phyloP scores from a whole-genome alignment of 176 grass and related monocot genomes.

The Lolium rigidum region DNA sequence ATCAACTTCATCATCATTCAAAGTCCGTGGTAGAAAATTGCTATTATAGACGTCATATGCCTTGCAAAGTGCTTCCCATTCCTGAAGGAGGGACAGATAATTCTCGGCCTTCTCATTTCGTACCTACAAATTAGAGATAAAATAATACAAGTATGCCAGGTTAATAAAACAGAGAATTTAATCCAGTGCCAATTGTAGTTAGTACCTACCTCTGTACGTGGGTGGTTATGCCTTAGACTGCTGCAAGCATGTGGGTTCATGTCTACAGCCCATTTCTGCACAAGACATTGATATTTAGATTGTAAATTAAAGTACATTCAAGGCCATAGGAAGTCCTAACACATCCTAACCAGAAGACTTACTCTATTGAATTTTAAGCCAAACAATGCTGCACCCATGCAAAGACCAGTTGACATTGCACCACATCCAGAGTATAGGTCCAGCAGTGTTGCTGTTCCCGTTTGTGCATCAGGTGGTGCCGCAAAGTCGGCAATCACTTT shows the following conservation, averaged over 20 bases:
- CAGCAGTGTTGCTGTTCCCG: too few relatives aligned
- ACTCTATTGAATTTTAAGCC: slow-evolving; percentile 47
- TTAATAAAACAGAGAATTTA: background rate
- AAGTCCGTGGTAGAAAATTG: slow-evolving; percentile 17
- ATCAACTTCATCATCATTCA: slow-evolving; percentile 45
- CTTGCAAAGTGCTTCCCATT: slow-evolving; percentile 58
- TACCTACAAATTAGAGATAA: slow-evolving; percentile 34
- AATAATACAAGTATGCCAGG: background rate
- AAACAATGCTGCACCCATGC: slow-evolving; percentile 53
- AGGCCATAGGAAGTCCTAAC: background rate
- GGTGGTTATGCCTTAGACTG: slow-evolving; percentile 68
- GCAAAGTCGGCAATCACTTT: too few relatives aligned
- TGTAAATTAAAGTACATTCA: background rate
- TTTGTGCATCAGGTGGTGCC: too few relatives aligned
- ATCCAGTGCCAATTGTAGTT: background rate
- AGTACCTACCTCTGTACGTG: slow-evolving; percentile 49
- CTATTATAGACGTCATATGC: slow-evolving; percentile 44
- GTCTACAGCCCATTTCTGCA: slow-evolving; percentile 71
- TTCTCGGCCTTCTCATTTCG: slow-evolving; percentile 73
- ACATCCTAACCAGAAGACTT: background rate
- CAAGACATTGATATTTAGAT: background rate
- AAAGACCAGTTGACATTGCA: slow-evolving; percentile 53
- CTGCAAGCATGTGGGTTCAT: slow-evolving; percentile 64
- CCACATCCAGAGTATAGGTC: too few relatives aligned
- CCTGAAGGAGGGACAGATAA: slow-evolving; percentile 60